Evolutionary conservation across 2,329 filamentous ascomycete genomes (phyloP), one percentile per base, ranked within the genome.

Genomic region (Paraphoma chrysanthemicola): DNA sequence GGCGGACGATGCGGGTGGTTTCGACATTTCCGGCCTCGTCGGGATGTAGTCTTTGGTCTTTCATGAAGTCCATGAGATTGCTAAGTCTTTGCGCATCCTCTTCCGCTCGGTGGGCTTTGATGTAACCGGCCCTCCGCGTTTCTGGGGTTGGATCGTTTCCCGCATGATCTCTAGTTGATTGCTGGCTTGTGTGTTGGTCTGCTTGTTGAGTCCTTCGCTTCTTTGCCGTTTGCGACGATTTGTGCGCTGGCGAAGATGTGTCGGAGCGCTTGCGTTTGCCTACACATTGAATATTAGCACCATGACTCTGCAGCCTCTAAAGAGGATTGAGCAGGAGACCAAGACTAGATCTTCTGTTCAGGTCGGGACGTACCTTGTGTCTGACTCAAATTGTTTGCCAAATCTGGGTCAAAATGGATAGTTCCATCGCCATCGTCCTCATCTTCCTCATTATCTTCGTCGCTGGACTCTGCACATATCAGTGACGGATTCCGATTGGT

Each of bases 1-100:
- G 10, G 14, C 16, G 29, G 18, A 51, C 49, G 6, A 61, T 18
- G 1, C 23, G 43, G 6, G 54, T 51, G 3, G 33, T 4, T 36
- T 36, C 3, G 57, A 51, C 6, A 17, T 39, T 10, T 57, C 56
- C 16, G 33, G 45, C 11, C 23, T 51, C 14, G 6, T 28, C 33
- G 1, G 55, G 31, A 11, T 53, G 6, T n/a, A 62, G 41, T 1
- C 33, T 33, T 16, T 36, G 23, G 6, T 44, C 38, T 8, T 33
- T 3, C 44, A 56, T 54, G 39, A 56, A 52, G 2, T 10, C 5
- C 7, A 39, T 9, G 9, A 44, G 11, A 11, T 31, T 42, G 6
- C 10, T 28, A 10, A 23, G 8, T 36, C 33, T 3, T 44, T 23
- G 23, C 12, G 29, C 11, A 14, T n/a, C 23, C 36, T 7, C 23